Conservation (phyloP, 495 filamentous ascomycete species). For the Terfezia boudieri region DNA sequence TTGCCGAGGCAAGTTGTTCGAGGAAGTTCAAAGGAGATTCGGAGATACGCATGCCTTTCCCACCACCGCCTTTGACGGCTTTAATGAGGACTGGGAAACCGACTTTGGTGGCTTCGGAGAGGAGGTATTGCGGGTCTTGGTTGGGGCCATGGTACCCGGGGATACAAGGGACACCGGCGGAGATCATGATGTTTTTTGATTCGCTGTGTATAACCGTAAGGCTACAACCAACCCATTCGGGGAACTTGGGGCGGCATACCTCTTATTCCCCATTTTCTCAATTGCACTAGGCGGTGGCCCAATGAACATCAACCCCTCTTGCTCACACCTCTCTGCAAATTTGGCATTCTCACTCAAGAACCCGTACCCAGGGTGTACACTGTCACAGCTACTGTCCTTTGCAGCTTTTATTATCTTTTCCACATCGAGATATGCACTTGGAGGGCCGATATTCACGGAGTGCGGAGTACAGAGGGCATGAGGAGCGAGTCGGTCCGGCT, state of each 20-base stretch:
- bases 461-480: conserved; percentile 71
- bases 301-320: conserved; percentile 85
- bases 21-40: conserved; percentile 50
- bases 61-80: conserved; percentile 88
- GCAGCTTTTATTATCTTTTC: conserved; percentile 77
- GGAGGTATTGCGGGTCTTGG: conserved; percentile 50
- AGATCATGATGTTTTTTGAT: conserved; percentile 87
- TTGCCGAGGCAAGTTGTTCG: conserved; percentile 61
- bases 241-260: conserved; percentile 24
- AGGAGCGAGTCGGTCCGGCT: conserved; percentile 66
- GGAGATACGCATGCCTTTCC: conserved; percentile 98
- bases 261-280: conserved; percentile 95
- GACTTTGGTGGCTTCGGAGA: conserved; percentile 54
- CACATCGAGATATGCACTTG: conserved; percentile 74
- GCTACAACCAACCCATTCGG: not conserved
- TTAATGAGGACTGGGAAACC: conserved; percentile 87
- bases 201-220: conserved; percentile 23
- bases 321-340: conserved; percentile 73
- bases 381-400: conserved; percentile 61
- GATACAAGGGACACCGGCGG: conserved; percentile 82
- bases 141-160: conserved; percentile 85
- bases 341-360: conserved; percentile 89
- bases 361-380: conserved; percentile 90
- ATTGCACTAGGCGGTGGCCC: conserved; percentile 84
- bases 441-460: conserved; percentile 57